phyloP scores from a whole-genome alignment of 768 basidiomycete species.

The Chlorophyllum brunneum region DNA sequence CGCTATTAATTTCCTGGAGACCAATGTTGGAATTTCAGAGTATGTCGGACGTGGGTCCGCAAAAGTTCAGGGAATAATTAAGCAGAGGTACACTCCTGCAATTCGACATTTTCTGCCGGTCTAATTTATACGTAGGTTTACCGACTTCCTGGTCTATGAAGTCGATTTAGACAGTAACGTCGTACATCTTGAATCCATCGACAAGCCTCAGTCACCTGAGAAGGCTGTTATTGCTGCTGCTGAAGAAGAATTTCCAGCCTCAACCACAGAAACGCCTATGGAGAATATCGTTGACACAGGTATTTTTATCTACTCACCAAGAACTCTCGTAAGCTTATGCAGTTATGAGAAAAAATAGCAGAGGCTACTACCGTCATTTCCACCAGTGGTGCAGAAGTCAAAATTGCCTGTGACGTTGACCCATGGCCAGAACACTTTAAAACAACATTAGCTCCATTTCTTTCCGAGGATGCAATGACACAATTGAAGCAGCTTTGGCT shows the following conservation, averaged over 20 bases:
- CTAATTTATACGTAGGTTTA: slow-evolving; percentile 58
- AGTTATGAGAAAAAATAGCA: slow-evolving; percentile 7
- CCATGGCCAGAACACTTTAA: slow-evolving; percentile 69
- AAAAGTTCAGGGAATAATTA: slow-evolving; percentile 89
- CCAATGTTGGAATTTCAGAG: slow-evolving; percentile 87
- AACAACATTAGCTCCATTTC: slow-evolving; percentile 52
- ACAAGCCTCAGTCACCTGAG: slow-evolving; percentile 58
- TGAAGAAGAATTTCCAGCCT: slow-evolving; percentile 16
- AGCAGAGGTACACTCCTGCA: slow-evolving; percentile 70
- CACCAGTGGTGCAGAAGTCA: slow-evolving; percentile 5
- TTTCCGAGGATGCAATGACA: slow-evolving; percentile 56
- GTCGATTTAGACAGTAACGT: slow-evolving; percentile 79
- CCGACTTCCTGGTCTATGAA: slow-evolving; percentile 95
- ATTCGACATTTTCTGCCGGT: not conserved
- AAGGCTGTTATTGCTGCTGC: slow-evolving; percentile 18
- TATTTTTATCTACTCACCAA: not conserved
- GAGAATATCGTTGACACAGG: slow-evolving; percentile 11
- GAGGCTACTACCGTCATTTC: slow-evolving; percentile 1
- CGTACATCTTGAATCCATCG: slow-evolving; percentile 76
- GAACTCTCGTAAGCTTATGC: not conserved
- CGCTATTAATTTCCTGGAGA: slow-evolving; percentile 62
- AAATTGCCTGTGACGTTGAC: slow-evolving; percentile 25
- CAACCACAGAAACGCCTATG: slow-evolving; percentile 20
- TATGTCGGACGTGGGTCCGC: slow-evolving; percentile 71
- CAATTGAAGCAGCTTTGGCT: slow-evolving; percentile 71